Evolutionary conservation across 1,284 basidiomycete genomes (phyloP), one percentile per base, ranked within the genome.

Genomic region (Heterobasidion annosum): DNA sequence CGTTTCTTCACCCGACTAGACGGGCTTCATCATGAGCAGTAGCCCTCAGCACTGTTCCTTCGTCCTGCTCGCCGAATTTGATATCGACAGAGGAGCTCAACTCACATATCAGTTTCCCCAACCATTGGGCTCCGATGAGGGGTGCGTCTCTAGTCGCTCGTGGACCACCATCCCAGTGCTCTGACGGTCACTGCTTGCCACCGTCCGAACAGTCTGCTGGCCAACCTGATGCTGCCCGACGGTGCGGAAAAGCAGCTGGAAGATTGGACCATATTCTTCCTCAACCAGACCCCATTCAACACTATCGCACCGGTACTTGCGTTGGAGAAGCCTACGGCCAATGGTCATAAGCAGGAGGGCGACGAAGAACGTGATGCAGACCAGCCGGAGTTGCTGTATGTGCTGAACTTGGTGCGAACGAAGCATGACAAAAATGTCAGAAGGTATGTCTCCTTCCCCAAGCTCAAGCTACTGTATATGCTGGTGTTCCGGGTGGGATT

Each of bases 221-320:
- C 96, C 1, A 96, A 98, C 72, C 82, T 97, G 58, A 99, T 99
- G 96, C 78, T 99, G 15, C 96, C 96, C 1, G 96, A 99, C 68
- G 97, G 97, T 12, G 94, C 94, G 12, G 97, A 99, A 69, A 83
- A 89, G 51, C 88, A 96, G 59, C 74, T 88, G 15, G 93, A 97
- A 68, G 96, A 99, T 69, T 99, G 95, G 96, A 99, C 96, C 3
- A 85, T 98, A 54, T 98, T 99, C 77, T 98, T 97, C 68, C 81
- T 98, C 51, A 97, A 97, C 65, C 94, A 97, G 71, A 92, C 90
- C 0, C 77, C 84, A 0, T 89, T 87, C 69, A 92, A 93, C 64
- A 88, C 85, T 9, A 90, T 95, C 60, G 82, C 84, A 3, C 88
- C 91, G 6, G 79, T 91, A n/a, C 76, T 93, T 45, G 83, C 88